Base-by-base conservation (phyloP, 2,329 filamentous ascomycete genomes). In the Cladosporium cucumerinum region DNA sequence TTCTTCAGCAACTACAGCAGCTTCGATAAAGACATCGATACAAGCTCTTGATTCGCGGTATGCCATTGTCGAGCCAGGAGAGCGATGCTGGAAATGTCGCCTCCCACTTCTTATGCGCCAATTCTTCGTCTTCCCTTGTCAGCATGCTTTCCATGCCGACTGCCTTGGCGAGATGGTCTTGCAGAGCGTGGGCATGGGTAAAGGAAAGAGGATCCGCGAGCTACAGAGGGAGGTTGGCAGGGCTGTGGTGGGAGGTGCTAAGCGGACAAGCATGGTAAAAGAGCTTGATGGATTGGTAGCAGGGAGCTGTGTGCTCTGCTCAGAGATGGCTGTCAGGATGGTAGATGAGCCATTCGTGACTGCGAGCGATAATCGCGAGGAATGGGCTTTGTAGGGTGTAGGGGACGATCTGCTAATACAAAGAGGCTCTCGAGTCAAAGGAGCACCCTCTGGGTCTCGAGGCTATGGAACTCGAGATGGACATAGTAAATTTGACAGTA, bases 71-170 rank as follows among this genome's bases (percentile, higher is more conserved):
- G 93, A 97, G 75, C 94, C 95, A 0, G 95, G 95, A 0, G 95
- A 99, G 81, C 89, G 92, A 75, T 99, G 95, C 78, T 96, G 94
- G 79, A 87, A 90, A 2, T 99, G 95, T 74, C 87, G 88, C 0
- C 79, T 98, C 64, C 95, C 95, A 11, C 80, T 99, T 62, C 83
- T 99, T 18, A 93, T 91, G 73, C 82, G 93, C 62, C 93, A 97
- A 72, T 99, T 99, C 79, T 99, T 98, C 71, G 95, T 99, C 21
- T 99, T 99, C 70, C 95, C 95, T 0, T 99, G 95, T 77, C 95
- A 99, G 81, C 95, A 99, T 78, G 91, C 93, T 3, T 99, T 99
- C 74, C 95, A 99, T 77, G 94, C 91, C 49, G 95, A 99, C 75
- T 99, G 95, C 76, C 80, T 99, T 57, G 94, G 92, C 0, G 89